Base-by-base conservation (phyloP, 148 eudicot genomes). In the Chenopodium suecicum region DNA sequence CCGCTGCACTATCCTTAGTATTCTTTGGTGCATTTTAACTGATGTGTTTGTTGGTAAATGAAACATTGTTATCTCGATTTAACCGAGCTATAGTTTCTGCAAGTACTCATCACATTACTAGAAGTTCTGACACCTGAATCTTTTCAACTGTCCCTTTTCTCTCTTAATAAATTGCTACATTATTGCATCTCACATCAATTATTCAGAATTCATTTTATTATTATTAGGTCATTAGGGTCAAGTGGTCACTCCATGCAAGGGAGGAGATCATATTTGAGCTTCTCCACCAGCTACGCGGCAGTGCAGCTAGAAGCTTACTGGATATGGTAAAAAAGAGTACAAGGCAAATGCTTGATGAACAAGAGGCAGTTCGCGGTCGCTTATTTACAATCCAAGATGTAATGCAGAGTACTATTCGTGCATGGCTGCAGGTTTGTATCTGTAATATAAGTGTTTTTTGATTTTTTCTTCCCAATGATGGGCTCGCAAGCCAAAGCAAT, bases 351-450 rank as follows among this genome's bases (percentile, higher is more conserved):
- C 85, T 95, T 81, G 91, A 87, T 60, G 98, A 95, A 89, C 98
- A 95, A 88, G 98, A 95, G 88, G 98, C 97, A 70, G 98, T 92
- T 82, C 92, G 98, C 82, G 98, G 90, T 83, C 98, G 98, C 84
- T 81, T 95, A 72, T 95, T 95, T 83, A 95, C 97, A 78, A 88
- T 95, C 82, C 98, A 95, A 90, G 98, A 95, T 86, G 98, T 95
- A 78, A 95, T 95, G 97, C 96, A 93, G 84, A 91, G 98, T 80
- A 95, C 85, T 41, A 79, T 93, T 44, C 95, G 98, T 44, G 94
- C 98, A 75, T 95, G 98, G 98, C 83, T 95, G 82, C 98, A 95
- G 98, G 98, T 94, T 77, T 46, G 89, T 84, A 14, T 82, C 47
- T 74, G 29, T 41, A 9, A 17, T 41, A 7, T 1, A 20, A 44